Conservation (phyloP, 352 stramenopile species). For the Globisporangium carolinianum region DNA sequence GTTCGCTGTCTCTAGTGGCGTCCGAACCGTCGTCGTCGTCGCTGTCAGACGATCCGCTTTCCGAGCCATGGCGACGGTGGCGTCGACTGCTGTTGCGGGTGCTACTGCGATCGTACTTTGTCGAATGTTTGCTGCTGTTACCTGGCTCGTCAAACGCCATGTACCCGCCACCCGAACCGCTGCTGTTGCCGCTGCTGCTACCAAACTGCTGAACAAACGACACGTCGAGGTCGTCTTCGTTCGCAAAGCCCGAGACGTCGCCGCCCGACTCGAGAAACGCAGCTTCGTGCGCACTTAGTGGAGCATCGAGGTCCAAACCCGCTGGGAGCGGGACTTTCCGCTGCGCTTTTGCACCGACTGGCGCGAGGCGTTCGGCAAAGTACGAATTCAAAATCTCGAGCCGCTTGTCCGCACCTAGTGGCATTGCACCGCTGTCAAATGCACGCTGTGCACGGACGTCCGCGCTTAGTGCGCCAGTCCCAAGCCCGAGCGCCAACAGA, state of each 20-base stretch:
- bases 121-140: conserved; percentile 7
- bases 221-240: conserved; percentile 75
- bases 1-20: conserved; percentile 18
- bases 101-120: conserved; percentile 15
- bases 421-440: conserved; percentile 46
- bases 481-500: conserved; percentile 52
- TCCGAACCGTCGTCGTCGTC: conserved; percentile 17
- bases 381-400: conserved; percentile 65
- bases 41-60: conserved; percentile 27
- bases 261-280: conserved; percentile 74
- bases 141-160: conserved; percentile 17
- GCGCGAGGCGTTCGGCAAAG: conserved; percentile 77
- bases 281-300: conserved; percentile 47
- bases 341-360: conserved; percentile 89
- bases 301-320: conserved; percentile 60
- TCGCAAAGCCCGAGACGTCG: conserved; percentile 48
- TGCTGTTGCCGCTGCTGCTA: conserved; percentile 5
- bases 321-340: conserved; percentile 87
- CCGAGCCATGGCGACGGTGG: conserved; percentile 36
- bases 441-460: conserved; percentile 60
- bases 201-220: conserved; percentile 64
- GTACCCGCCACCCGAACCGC: conserved; percentile 6
- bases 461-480: conserved; percentile 39
- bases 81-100: conserved; percentile 18
- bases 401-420: conserved; percentile 32